These are phyloP conservation scores for Lomentospora prolificans DNA, from an alignment of 2,329 filamentous ascomycete species.

Conservation along the genomic window DNA sequence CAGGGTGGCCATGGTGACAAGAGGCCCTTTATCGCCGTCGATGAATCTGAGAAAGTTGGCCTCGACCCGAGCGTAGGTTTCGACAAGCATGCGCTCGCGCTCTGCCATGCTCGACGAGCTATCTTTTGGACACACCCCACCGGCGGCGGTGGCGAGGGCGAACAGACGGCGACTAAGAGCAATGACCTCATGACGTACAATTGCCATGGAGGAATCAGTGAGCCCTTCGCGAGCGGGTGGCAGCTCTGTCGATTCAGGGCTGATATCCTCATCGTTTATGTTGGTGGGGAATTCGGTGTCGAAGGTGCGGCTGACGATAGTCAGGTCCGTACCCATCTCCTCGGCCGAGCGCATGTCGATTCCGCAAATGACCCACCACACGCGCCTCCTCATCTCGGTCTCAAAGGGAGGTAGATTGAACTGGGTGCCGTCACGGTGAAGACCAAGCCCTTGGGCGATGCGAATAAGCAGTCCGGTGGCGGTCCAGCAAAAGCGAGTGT, in stretches of 20 bases:
- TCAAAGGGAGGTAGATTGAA: constrained; percentile 47
- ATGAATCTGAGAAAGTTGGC: constrained; percentile 43
- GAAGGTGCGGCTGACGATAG: constrained; percentile 28
- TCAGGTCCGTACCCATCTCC: constrained; percentile 38
- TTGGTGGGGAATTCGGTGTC: constrained; percentile 41
- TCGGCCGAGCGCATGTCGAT: constrained; percentile 47
- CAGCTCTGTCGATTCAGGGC: constrained; percentile 33
- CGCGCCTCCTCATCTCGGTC: constrained; percentile 47
- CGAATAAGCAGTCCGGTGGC: constrained; percentile 48
- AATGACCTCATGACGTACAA: constrained; percentile 44
- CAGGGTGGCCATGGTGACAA: constrained; percentile 61
- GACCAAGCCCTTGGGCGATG: constrained; percentile 49
- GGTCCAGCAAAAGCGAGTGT: constrained; percentile 49
- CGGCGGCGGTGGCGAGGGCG: constrained; percentile 22
- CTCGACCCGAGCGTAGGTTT: constrained; percentile 43
- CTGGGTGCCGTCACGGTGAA: constrained; percentile 45
- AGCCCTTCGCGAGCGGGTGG: constrained; percentile 38
- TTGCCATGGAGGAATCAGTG: constrained; percentile 39
- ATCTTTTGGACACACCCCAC: constrained; percentile 19
- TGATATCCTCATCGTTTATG: constrained; percentile 38
- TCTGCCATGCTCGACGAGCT: constrained; percentile 22
- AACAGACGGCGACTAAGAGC: constrained; percentile 26
- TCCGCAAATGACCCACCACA: constrained; percentile 52
- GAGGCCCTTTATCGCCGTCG: constrained; percentile 35
- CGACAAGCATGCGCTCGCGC: constrained; percentile 36